Base-by-base conservation (phyloP, 139 green algal genomes). In the Edaphochlamys debaryana region DNA sequence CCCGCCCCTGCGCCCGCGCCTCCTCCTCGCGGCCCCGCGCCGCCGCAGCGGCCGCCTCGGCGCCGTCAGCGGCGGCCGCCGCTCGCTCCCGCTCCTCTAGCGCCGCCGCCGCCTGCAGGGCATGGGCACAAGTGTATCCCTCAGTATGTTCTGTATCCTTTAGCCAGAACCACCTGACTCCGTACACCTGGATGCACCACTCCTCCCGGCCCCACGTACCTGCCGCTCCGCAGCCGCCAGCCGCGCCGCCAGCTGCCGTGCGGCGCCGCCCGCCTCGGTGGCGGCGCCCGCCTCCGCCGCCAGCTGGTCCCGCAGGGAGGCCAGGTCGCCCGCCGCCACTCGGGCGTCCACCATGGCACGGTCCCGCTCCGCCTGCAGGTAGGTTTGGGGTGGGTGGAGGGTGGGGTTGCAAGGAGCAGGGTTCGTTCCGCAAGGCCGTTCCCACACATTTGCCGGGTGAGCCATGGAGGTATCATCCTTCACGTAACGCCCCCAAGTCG, bases 21-120 rank as follows among this genome's bases (percentile, higher is more conserved):
- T 92, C 84, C 25, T 89, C 87, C 80, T 92, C 90, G 0, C 87
- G 73, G 0, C 54, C 67, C 22, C 80, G 79, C 3, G 82, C 71
- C 20, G 81, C 87, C 29, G 78, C 72, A 3, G 87, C 79, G 0
- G 54, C 62, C 19, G 76, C 84, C 40, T 79, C 81, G n/a, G 82
- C 83, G 36, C 62, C 29, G 58, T 91, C 79, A 0, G 81, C 88
- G 20, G 68, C 73, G 0, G 32, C 52, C 56, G 40, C 74, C 40
- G 40, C 50, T 0, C 54, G 63, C 72, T 84, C 69, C 19, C 56
- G 25, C 80, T 85, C 86, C 80, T 87, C 86, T n/a, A n/a, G n/a
- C n/a, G n/a, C n/a, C n/a, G n/a, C n/a, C n/a, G n/a, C n/a, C n/a
- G n/a, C n/a, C 80, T 90, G 79, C 80, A 80, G 27, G n/a, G n/a